Percentiles rank a stretch among this genome's conserved stretches.
phyloP scores from a whole-genome alignment of 73 alveolate species.

The Paramecium pentaurelia region DNA sequence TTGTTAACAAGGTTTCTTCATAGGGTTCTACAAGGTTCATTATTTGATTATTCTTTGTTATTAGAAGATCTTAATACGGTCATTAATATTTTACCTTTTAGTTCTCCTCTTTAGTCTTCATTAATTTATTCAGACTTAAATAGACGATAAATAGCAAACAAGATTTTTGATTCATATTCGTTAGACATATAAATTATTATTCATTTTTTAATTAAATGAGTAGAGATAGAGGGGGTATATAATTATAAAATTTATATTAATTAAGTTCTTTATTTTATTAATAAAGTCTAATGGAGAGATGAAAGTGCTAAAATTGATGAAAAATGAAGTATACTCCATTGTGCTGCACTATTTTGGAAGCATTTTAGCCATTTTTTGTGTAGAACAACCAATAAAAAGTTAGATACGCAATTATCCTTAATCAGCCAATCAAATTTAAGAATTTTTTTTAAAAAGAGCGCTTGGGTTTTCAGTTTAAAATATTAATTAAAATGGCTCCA shows the following conservation, averaged over 20 bases:
- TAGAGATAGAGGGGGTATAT: conserved; percentile 1
- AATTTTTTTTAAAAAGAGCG: neutral
- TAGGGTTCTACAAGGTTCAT: neutral
- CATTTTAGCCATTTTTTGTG: neutral
- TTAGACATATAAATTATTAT: conserved; percentile 20
- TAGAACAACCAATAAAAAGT: neutral
- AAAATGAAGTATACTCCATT: conserved; percentile 2
- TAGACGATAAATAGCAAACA: conserved; percentile 23
- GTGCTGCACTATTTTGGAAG: conserved; percentile 35
- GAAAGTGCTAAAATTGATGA: neutral
- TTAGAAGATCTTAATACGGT: neutral
- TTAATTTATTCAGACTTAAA: conserved; percentile 11
- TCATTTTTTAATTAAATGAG: neutral
- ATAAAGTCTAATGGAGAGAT: neutral
- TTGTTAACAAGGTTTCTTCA: neutral
- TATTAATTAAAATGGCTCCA: conserved; percentile 57
- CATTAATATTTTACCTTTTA: neutral
- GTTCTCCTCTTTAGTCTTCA: conserved; percentile 15
- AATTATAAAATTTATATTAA: neutral
- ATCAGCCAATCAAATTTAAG: conserved; percentile 40
- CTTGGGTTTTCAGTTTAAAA: neutral
- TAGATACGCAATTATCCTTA: neutral
- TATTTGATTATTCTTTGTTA: neutral
- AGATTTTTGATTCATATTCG: conserved; percentile 13
- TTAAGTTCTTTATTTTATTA: neutral